A percentile compares a stretch with the other conserved stretches of the same genome.
phyloP scores from a whole-genome alignment of 768 basidiomycete genomes.

The Pulveroboletus sp. region DNA sequence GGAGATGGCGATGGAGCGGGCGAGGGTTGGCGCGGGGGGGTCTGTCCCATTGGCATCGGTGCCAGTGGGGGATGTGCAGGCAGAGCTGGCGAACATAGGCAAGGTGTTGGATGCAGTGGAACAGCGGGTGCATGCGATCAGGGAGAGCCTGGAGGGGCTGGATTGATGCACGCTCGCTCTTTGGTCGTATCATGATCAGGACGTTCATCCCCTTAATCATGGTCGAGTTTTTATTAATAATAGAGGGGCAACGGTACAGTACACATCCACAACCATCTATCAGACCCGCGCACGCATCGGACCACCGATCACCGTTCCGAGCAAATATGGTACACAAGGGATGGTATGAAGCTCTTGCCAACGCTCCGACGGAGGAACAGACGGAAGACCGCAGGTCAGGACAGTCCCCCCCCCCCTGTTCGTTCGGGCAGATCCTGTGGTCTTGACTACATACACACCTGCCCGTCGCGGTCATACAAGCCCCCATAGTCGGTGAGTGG shows the following conservation, averaged over 20 bases:
- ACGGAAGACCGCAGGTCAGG: slow-evolving; percentile 34
- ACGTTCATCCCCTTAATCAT: too few relatives aligned
- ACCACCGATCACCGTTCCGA: too few relatives aligned
- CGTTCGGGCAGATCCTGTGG: neutral
- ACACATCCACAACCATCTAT: too few relatives aligned
- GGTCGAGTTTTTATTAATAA: too few relatives aligned
- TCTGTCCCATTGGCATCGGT: slow-evolving; percentile 15
- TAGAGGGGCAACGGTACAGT: too few relatives aligned
- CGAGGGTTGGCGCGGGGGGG: slow-evolving; percentile 11
- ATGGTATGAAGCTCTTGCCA: slow-evolving; percentile 45
- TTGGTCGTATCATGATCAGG: neutral
- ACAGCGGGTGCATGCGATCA: slow-evolving; percentile 47
- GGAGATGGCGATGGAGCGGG: slow-evolving; percentile 52
- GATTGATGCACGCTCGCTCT: slow-evolving; percentile 12
- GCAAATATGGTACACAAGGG: slow-evolving; percentile 23
- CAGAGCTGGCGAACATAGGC: slow-evolving; percentile 46
- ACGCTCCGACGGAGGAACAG: slow-evolving; percentile 31
- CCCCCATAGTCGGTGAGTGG: slow-evolving; percentile 32
- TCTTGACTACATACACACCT: neutral
- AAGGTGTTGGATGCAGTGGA: slow-evolving; percentile 54
- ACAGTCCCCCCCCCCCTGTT: too few relatives aligned
- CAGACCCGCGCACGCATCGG: too few relatives aligned
- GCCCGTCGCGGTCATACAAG: slow-evolving; percentile 41
- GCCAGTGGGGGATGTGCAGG: slow-evolving; percentile 34
- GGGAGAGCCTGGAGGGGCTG: slow-evolving; percentile 37